Evolutionary conservation across 352 stramenopile genomes (phyloP), one percentile per base, ranked within the genome.

Genomic region (Phytophthora agathidicida): DNA sequence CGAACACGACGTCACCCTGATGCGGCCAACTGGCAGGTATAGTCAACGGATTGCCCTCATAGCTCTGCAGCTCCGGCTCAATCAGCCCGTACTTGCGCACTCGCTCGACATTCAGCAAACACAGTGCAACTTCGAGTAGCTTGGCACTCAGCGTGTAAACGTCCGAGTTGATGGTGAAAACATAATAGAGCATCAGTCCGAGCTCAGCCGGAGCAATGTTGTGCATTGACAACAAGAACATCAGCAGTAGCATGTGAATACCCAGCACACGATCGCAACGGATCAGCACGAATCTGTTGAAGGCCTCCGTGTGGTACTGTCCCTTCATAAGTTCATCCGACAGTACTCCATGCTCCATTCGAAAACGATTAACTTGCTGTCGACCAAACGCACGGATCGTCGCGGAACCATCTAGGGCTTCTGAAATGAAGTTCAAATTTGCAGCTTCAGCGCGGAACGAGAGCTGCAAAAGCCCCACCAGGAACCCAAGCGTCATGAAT

Each of bases 91-190:
- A 83, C 35, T 75, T 75, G 8, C 75, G 58, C n/a, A 83, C 60
- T 24, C 70, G 58, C 42, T 80, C 63, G 2, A 83, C 73, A 65
- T 70, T 80, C 42, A 76, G 41, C 32, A 68, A 35, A 6, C 55
- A 73, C 16, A 69, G 24, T 7, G 64, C 47, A 16, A 62, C 55
- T 33, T 73, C 52, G 7, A 75, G 66, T 28, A 76, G 45, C 41
- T 67, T 64, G 20, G 58, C 24, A 22, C 59, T 71, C 8, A 75
- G 52, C 20, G 52, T 67, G 27, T 76, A 71, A 32, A 80, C 43
- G 33, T 76, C 73, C 14, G 66, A 75, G 47, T 75, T 77, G 19
- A 83, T 73, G 20, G 71, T 76, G 24, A 80, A 71, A 4, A 83
- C 54, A 31, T 79, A 64, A 60, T 75, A 80, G 13, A 83, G 59